phyloP scores from a whole-genome alignment of 106 monocot genomes.

The Agapanthus africanus region DNA sequence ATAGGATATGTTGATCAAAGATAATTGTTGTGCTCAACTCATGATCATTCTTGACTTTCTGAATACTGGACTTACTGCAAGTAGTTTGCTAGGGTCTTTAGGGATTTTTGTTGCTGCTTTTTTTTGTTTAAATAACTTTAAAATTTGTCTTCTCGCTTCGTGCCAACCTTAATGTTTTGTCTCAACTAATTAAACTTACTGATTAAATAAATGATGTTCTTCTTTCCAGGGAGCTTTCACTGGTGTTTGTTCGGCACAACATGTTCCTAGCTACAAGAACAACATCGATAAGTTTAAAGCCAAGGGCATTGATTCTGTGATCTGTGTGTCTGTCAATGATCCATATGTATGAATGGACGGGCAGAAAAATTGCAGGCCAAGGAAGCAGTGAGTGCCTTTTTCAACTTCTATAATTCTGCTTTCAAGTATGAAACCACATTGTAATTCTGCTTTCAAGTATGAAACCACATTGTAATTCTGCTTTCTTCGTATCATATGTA shows the following conservation, averaged over 20 bases:
- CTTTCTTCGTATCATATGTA: no score
- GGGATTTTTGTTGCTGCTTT: slow-evolving; percentile 40
- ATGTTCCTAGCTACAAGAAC: slow-evolving; percentile 93
- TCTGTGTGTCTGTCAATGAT: slow-evolving; percentile 95
- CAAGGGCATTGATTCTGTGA: slow-evolving; percentile 88
- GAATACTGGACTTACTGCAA: slow-evolving; percentile 76
- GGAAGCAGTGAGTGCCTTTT: slow-evolving; percentile 45
- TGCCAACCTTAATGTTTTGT: no score
- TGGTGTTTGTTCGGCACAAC: slow-evolving; percentile 78
- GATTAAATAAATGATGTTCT: neutral
- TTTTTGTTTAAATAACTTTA: no score
- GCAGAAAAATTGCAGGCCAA: slow-evolving; percentile 86
- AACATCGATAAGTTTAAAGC: slow-evolving; percentile 90
- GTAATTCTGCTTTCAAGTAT: no score
- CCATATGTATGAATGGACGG: slow-evolving; percentile 97
- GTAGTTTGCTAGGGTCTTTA: slow-evolving; percentile 82
- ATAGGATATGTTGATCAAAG: no score
- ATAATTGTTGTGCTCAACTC: no score
- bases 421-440: no score
- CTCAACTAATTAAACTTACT: neutral
- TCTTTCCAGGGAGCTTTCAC: slow-evolving; percentile 90
- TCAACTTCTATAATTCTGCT: no score
- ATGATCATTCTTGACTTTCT: no score
- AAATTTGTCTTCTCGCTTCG: neutral
- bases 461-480: no score